These are phyloP conservation scores for Phlebiopsis flavidoalba DNA, from an alignment of 768 basidiomycete genomes.

Conservation along the genomic window DNA sequence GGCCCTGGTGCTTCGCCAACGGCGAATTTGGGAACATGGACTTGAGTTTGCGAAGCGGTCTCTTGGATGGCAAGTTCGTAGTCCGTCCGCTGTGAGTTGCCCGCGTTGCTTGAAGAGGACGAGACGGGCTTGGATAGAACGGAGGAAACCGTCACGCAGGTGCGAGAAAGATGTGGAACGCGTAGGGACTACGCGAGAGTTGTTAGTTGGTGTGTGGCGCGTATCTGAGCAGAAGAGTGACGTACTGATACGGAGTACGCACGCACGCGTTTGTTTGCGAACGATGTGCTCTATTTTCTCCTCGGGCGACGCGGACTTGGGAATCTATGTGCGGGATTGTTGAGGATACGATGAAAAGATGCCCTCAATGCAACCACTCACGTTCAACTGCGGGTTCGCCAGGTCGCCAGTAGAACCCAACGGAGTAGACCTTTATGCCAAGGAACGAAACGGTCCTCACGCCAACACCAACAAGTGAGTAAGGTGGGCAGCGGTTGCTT, in stretches of 20 bases:
- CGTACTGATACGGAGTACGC: constrained; percentile 71
- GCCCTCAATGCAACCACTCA: constrained; percentile 25
- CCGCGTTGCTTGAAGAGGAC: constrained; percentile 45
- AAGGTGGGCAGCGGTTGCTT: constrained; percentile 58
- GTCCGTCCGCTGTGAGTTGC: constrained; percentile 52
- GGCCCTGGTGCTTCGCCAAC: constrained; percentile 56
- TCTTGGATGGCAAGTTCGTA: constrained; percentile 69
- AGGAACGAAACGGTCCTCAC: constrained; percentile 89
- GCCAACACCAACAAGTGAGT: constrained; percentile 75
- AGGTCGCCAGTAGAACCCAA: constrained; percentile 89
- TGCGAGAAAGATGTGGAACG: constrained; percentile 74
- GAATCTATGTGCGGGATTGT: constrained; percentile 36
- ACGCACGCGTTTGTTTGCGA: constrained; percentile 61
- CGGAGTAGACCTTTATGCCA: constrained; percentile 82
- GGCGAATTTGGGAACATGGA: constrained; percentile 73
- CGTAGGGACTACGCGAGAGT: constrained; percentile 58
- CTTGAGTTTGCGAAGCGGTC: constrained; percentile 67
- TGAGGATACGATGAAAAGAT: not conserved
- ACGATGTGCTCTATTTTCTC: constrained; percentile 70
- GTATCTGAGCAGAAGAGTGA: not conserved
- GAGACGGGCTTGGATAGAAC: constrained; percentile 62
- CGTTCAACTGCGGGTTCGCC: constrained; percentile 54
- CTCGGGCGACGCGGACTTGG: constrained; percentile 49
- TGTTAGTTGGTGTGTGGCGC: not conserved
- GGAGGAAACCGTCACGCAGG: constrained; percentile 78